phyloP scores from a whole-genome alignment of 2,329 filamentous ascomycete genomes.

The Incumbomyces delicatus region DNA sequence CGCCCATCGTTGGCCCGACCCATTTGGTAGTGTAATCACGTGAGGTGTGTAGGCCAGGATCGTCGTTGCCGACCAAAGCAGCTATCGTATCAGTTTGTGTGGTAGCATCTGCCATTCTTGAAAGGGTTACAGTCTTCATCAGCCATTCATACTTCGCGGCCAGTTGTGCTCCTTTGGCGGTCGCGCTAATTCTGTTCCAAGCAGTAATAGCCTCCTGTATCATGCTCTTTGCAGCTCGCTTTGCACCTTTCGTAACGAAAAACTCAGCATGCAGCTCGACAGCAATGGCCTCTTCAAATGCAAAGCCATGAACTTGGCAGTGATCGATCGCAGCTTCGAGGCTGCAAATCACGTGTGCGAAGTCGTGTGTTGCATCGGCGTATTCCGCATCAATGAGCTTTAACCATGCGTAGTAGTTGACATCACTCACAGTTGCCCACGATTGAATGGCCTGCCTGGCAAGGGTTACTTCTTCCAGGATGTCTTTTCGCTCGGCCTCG shows the following conservation, averaged over 20 bases:
- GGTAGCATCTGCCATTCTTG: slow-evolving; percentile 43
- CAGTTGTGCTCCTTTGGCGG: slow-evolving; percentile 50
- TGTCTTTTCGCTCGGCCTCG: slow-evolving; percentile 34
- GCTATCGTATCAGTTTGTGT: slow-evolving; percentile 44
- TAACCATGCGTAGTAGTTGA: slow-evolving; percentile 52
- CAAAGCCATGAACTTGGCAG: slow-evolving; percentile 47
- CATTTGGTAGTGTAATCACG: slow-evolving; percentile 20
- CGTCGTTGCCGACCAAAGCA: slow-evolving; percentile 18
- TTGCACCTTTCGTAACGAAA: slow-evolving; percentile 46
- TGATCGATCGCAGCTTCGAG: slow-evolving; percentile 53
- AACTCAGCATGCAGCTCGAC: slow-evolving; percentile 54
- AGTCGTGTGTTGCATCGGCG: slow-evolving; percentile 39
- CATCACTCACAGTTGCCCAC: slow-evolving; percentile 44
- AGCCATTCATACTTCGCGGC: slow-evolving; percentile 51
- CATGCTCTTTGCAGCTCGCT: slow-evolving; percentile 48
- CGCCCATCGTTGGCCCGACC: slow-evolving; percentile 17
- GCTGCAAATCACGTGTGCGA: slow-evolving; percentile 36
- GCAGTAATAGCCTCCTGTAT: slow-evolving; percentile 49
- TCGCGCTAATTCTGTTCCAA: slow-evolving; percentile 49
- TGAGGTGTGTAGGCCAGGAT: slow-evolving; percentile 26
- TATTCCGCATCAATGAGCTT: slow-evolving; percentile 47
- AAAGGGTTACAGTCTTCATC: slow-evolving; percentile 44
- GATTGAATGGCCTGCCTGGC: slow-evolving; percentile 46
- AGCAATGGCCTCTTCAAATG: slow-evolving; percentile 49
- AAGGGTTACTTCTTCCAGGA: slow-evolving; percentile 38